Conservation (phyloP, 2,329 filamentous ascomycete species). For the Aspergillus piperis region DNA sequence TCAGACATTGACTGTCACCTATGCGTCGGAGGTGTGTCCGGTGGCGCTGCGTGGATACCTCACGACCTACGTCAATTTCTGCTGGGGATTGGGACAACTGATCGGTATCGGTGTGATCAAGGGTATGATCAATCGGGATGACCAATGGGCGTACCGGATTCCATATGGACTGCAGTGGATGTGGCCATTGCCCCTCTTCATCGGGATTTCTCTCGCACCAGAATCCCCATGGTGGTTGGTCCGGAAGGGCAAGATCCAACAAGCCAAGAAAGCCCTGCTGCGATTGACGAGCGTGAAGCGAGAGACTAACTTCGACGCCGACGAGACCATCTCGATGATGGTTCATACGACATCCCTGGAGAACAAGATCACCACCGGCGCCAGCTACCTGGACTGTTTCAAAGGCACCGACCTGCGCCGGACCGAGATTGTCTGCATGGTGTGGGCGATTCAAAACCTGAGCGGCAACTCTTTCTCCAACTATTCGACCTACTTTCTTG, state of each 20-base stretch:
- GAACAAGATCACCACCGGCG: slow-evolving; percentile 70
- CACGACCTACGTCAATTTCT: slow-evolving; percentile 51
- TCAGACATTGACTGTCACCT: slow-evolving; percentile 51
- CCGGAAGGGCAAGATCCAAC: slow-evolving; percentile 47
- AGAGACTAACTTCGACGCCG: slow-evolving; percentile 73
- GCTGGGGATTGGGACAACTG: slow-evolving; percentile 52
- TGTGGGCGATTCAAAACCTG: slow-evolving; percentile 66
- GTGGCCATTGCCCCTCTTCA: slow-evolving; percentile 53
- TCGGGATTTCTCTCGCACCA: slow-evolving; percentile 51
- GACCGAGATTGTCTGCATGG: slow-evolving; percentile 70
- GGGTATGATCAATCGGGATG: slow-evolving; percentile 47
- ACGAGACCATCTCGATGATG: slow-evolving; percentile 91
- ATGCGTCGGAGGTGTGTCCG: slow-evolving; percentile 51
- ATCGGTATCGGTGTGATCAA: slow-evolving; percentile 55
- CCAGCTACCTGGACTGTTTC: slow-evolving; percentile 82
- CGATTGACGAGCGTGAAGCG: slow-evolving; percentile 48
- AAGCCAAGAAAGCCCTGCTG: slow-evolving; percentile 47
- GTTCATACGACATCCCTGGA: slow-evolving; percentile 83
- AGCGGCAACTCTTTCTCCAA: slow-evolving; percentile 65
- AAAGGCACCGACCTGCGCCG: slow-evolving; percentile 74
- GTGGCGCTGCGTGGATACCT: slow-evolving; percentile 48
- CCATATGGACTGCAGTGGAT: slow-evolving; percentile 57
- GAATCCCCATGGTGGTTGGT: slow-evolving; percentile 57
- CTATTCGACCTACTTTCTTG: slow-evolving; percentile 63
- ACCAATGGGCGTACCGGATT: slow-evolving; percentile 56